Evolutionary conservation across 1,284 basidiomycete genomes (phyloP), one percentile per base, ranked within the genome.

Genomic region (Irpex lacteus): DNA sequence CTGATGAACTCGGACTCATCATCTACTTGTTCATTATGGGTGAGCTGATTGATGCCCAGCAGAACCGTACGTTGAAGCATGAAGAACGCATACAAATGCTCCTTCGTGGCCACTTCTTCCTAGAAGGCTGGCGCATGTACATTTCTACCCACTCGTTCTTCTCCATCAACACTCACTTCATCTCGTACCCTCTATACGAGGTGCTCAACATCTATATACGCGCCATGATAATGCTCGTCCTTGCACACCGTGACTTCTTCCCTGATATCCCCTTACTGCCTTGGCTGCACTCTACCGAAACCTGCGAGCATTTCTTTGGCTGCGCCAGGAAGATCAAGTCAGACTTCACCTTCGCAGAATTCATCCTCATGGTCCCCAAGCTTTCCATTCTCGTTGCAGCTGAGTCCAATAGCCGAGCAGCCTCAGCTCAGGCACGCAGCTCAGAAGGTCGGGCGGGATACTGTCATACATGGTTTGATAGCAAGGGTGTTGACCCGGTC

Each of bases 211-310:
- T 70, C 9, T 58, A 80, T 11, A 70, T 72, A 21, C 60, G 78
- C 15, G 70, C 76, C 0, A 65, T 76, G 3, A 49, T 81, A 0
- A 47, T 61, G 0, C 70, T 81, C 0, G 61, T 81, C 3, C n/a
- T 76, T 38, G 70, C 75, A 47, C 69, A 80, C 64, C 74, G 75
- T 1, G 70, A 78, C 26, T 68, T 73, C 58, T 50, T 63, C 8
- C 63, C 66, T 0, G 37, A 55, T 4, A 1, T 40, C 1, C 79
- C 79, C 0, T 69, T 81, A 0, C 68, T 80, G 0, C 79, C 76
- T 1, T 82, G 80, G 80, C 72, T 81, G 7, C 72, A 77, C 63
- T 78, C 76, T 9, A 81, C 72, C 0, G 77, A 81, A 62, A 34
- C 70, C 0, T 74, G 73, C 62, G 77, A 82, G 49, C 68, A 69